These are phyloP conservation scores for Barnettozyma hawaiiensis DNA, from an alignment of 1,139 yeast species.

Conservation along the genomic window DNA sequence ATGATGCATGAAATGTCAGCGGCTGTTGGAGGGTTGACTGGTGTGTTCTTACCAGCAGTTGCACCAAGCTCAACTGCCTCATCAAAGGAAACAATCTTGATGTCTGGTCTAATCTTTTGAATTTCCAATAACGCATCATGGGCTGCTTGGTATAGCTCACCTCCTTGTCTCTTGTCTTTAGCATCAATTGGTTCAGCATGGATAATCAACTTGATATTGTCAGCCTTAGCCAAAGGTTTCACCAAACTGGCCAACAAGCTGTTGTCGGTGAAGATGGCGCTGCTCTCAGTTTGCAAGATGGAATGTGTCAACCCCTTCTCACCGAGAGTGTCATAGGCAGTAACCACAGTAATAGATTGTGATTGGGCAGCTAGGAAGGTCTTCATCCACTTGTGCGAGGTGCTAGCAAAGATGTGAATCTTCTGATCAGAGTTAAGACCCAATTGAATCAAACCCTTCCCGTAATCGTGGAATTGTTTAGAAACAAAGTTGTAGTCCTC, in stretches of 20 bases:
- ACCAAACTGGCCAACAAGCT: constrained; percentile 58
- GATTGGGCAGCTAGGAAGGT: constrained; percentile 71
- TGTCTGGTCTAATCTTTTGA: constrained; percentile 66
- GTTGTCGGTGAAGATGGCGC: constrained; percentile 80
- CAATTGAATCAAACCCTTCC: constrained; percentile 67
- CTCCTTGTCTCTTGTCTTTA: constrained; percentile 58
- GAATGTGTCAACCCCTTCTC: constrained; percentile 89
- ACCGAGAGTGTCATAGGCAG: constrained; percentile 96
- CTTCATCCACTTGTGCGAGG: constrained; percentile 89
- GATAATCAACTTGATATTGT: constrained; percentile 58
- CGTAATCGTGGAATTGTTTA: constrained; percentile 46
- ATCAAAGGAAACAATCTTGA: constrained; percentile 56
- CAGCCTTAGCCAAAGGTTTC: constrained; percentile 66
- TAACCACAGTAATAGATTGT: constrained; percentile 81
- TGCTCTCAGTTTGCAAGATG: constrained; percentile 71
- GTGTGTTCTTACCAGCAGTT: constrained; percentile 35
- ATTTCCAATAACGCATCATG: constrained; percentile 51
- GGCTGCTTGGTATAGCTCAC: constrained; percentile 54
- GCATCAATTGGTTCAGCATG: constrained; percentile 60
- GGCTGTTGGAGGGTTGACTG: constrained; percentile 51
- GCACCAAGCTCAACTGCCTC: constrained; percentile 64
- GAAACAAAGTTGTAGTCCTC: constrained; percentile 57
- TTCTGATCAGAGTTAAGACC: constrained; percentile 71
- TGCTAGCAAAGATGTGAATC: constrained; percentile 79
- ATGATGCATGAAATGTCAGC: constrained; percentile 85